Conservation (phyloP, 2,329 filamentous ascomycete species). For the Xylogone sp. region DNA sequence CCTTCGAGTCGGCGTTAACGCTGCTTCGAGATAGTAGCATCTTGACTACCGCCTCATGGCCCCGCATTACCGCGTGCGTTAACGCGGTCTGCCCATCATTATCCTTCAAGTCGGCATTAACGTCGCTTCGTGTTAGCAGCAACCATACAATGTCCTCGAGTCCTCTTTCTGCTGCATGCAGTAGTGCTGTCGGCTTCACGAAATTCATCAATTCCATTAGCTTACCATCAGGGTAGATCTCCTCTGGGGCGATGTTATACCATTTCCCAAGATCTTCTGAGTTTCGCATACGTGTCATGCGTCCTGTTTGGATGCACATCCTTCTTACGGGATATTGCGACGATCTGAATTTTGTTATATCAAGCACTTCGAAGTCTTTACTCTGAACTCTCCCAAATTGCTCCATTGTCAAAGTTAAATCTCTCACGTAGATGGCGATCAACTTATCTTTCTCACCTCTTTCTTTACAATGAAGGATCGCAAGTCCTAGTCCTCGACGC, state of each 20-base stretch:
- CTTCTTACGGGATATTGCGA: constrained; percentile 3
- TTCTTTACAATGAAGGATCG: constrained; percentile 8
- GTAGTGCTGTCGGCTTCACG: not conserved
- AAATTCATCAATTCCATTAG: not conserved
- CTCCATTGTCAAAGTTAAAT: constrained; percentile 5
- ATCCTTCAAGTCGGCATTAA: not conserved
- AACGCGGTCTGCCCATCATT: not conserved
- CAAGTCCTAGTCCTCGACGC: constrained; percentile 2
- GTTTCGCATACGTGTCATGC: constrained; percentile 3
- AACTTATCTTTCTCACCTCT: constrained; percentile 3
- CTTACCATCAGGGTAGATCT: not conserved
- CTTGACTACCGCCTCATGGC: constrained; percentile 1
- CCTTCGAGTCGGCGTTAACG: not conserved
- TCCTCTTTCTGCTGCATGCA: not conserved
- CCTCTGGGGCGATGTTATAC: not conserved
- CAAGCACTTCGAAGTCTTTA: not conserved
- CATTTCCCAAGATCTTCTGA: not conserved
- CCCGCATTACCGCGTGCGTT: not conserved
- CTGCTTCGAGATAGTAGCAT: not conserved
- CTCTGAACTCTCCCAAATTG: constrained; percentile 6
- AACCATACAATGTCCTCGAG: not conserved
- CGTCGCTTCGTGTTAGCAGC: not conserved
- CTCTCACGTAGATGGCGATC: constrained; percentile 6
- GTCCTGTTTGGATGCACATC: constrained; percentile 4
- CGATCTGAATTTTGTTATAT: constrained; percentile 1